phyloP scores from a whole-genome alignment of 768 basidiomycete species.

The Tubosaeta sp. region DNA sequence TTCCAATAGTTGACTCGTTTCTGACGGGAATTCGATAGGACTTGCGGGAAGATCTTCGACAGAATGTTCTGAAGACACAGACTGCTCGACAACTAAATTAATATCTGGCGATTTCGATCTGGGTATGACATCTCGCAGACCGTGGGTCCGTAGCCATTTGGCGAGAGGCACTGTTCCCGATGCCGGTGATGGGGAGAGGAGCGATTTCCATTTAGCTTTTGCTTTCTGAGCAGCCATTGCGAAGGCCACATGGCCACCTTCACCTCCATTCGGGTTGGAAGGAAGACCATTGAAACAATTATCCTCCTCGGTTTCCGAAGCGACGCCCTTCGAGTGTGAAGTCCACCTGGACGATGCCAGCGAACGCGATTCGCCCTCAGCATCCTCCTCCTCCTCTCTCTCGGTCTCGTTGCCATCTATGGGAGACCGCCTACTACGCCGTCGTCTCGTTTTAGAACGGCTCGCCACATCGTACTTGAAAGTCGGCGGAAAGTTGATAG shows the following conservation, averaged over 20 bases:
- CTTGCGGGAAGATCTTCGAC: slow-evolving; percentile 22
- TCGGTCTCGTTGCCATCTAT: slow-evolving; percentile 39
- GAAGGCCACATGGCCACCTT: slow-evolving; percentile 36
- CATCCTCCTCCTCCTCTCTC: slow-evolving; percentile 38
- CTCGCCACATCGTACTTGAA: slow-evolving; percentile 88
- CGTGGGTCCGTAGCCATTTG: slow-evolving; percentile 29
- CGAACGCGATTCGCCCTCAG: slow-evolving; percentile 46
- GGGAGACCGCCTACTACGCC: slow-evolving; percentile 34
- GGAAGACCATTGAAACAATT: slow-evolving; percentile 32
- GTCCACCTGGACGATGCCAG: slow-evolving; percentile 52
- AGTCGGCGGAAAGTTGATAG: slow-evolving; percentile 85
- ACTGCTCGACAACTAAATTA: slow-evolving; percentile 17
- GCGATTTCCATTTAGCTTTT: slow-evolving; percentile 50
- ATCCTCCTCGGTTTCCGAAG: slow-evolving; percentile 39
- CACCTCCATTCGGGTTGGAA: slow-evolving; percentile 27
- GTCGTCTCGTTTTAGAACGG: slow-evolving; percentile 40
- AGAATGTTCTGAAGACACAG: slow-evolving; percentile 22
- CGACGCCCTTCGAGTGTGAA: slow-evolving; percentile 33
- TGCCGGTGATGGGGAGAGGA: slow-evolving; percentile 39
- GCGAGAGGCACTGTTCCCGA: slow-evolving; percentile 24
- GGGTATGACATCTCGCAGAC: slow-evolving; percentile 4
- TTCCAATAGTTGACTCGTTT: slow-evolving; percentile 13
- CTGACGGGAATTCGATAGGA: slow-evolving; percentile 14
- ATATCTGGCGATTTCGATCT: slow-evolving; percentile 24
- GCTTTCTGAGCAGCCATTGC: slow-evolving; percentile 47